A percentile compares a stretch with the other conserved stretches of the same genome.
These are phyloP conservation scores for Cadophora malorum DNA, from an alignment of 2,329 filamentous ascomycete genomes.

Conservation along the genomic window DNA sequence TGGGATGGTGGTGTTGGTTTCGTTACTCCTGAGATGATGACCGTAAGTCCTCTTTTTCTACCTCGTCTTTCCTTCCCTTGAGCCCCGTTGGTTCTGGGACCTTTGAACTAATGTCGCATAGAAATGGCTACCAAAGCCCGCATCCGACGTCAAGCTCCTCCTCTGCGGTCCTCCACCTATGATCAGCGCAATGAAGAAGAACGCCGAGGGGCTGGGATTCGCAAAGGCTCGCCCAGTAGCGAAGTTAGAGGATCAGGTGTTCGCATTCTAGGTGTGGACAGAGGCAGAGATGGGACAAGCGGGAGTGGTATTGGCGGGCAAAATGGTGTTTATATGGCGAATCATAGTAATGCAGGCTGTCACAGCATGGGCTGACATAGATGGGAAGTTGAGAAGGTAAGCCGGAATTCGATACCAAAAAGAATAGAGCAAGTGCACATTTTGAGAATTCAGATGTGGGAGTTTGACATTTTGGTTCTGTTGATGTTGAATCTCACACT, in stretches of 20 bases:
- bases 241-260: constrained; percentile 98
- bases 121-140: constrained; percentile 82
- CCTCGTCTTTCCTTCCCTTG: not conserved
- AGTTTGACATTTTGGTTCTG: too few species aligned
- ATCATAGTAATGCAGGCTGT: not conserved
- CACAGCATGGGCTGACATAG: too few species aligned
- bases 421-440: too few species aligned
- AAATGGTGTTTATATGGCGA: not conserved
- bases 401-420: too few species aligned
- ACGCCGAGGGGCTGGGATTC: constrained; percentile 86
- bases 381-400: too few species aligned
- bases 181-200: constrained; percentile 97
- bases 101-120: constrained; percentile 44
- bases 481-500: too few species aligned
- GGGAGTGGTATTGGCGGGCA: not conserved
- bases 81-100: not conserved
- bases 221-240: constrained; percentile 92
- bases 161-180: constrained; percentile 96
- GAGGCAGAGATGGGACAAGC: not conserved
- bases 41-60: constrained; percentile 57
- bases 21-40: constrained; percentile 95
- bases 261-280: constrained; percentile 74
- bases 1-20: constrained; percentile 96
- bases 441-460: too few species aligned
- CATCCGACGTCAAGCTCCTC: constrained; percentile 88